Base-by-base conservation (phyloP, 2,329 filamentous ascomycete genomes). In the Fusarium miscanthi region DNA sequence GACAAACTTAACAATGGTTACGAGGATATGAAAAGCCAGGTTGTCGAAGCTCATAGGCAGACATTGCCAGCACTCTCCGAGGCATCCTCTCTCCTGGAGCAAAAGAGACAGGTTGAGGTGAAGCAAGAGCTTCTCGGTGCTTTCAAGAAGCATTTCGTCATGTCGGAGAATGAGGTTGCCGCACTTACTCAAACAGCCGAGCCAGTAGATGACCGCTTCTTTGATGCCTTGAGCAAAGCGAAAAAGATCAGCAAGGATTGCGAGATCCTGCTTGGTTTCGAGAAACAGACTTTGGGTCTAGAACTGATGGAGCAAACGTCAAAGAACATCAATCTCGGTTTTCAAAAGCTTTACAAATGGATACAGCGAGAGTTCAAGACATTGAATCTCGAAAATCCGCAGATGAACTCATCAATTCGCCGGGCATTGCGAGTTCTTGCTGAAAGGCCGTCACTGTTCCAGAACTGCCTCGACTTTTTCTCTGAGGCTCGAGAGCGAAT, bases 271-370 rank as follows among this genome's bases (percentile, higher is more conserved):
- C 89, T 99, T 2, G 95, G 95, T 5, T 93, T 94, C 35, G 95
- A 98, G 80, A 94, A 94, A 76, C 95, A 98, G 82, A 91, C 91
- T 13, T 84, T 98, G 1, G 96, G 95, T 0, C 85, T 97, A 8
- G 95, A 98, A 76, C 89, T 98, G 53, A 95, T 98, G 87, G 95
- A 98, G 70, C 90, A 95, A 80, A 95, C 92, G 61, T 95, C 94
- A 1, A 94, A 94, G 66, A 90, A 94, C 69, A 87, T 99, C 54
- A 96, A 97, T 77, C 87, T 91, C 21, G 95, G 94, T 9, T 99
- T 96, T 76, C 95, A 99, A 79, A 99, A 98, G 80, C 87, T 99
- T 6, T 98, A 97, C 82, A 91, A 94, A 76, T 99, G 95, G 95
- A 91, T 97, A 25, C 95, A 98, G 80, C 91, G 93, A 66, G 94